A percentile compares a stretch with the other conserved stretches of the same genome.
phyloP scores from a whole-genome alignment of 257 asterid genomes.

The Prunella vulgaris region DNA sequence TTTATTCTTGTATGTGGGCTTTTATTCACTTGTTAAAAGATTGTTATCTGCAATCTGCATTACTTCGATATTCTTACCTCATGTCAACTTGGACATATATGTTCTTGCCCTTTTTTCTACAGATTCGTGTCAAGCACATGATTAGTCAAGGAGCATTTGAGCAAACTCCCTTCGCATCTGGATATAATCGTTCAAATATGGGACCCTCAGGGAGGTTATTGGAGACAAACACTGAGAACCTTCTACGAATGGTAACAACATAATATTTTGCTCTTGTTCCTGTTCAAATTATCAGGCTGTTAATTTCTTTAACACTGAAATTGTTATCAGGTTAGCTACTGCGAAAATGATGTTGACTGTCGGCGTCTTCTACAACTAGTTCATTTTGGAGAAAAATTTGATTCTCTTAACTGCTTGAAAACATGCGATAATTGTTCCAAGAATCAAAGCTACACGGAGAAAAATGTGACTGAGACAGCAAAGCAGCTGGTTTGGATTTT shows the following conservation, averaged over 20 bases:
- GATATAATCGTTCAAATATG: slow-evolving; percentile 47
- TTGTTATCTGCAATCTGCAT: slow-evolving; percentile 16
- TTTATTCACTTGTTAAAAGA: slow-evolving; percentile 8
- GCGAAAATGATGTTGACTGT: slow-evolving; percentile 89
- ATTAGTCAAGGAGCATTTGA: slow-evolving; percentile 76
- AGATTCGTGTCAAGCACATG: slow-evolving; percentile 98
- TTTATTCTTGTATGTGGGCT: slow-evolving; percentile 1
- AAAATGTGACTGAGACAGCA: slow-evolving; percentile 74
- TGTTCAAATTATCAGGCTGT: background rate
- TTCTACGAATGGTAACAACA: slow-evolving; percentile 69
- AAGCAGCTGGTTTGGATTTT: slow-evolving; percentile 71
- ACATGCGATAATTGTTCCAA: slow-evolving; percentile 94
- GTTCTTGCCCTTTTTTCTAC: slow-evolving; percentile 20
- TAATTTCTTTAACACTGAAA: slow-evolving; percentile 17
- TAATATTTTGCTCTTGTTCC: background rate
- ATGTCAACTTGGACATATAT: slow-evolving; percentile 10
- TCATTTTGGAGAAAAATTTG: slow-evolving; percentile 97
- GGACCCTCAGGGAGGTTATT: slow-evolving; percentile 67
- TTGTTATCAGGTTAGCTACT: slow-evolving; percentile 82
- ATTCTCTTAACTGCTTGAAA: slow-evolving; percentile 67
- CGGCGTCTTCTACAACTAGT: slow-evolving; percentile 90
- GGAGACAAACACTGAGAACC: slow-evolving; percentile 91
- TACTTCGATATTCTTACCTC: background rate
- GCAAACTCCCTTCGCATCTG: slow-evolving; percentile 56
- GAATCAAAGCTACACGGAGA: slow-evolving; percentile 63